Evolutionary conservation across 2,329 filamentous ascomycete genomes (phyloP), one percentile per base, ranked within the genome.

Genomic region (Madurella fahalii): DNA sequence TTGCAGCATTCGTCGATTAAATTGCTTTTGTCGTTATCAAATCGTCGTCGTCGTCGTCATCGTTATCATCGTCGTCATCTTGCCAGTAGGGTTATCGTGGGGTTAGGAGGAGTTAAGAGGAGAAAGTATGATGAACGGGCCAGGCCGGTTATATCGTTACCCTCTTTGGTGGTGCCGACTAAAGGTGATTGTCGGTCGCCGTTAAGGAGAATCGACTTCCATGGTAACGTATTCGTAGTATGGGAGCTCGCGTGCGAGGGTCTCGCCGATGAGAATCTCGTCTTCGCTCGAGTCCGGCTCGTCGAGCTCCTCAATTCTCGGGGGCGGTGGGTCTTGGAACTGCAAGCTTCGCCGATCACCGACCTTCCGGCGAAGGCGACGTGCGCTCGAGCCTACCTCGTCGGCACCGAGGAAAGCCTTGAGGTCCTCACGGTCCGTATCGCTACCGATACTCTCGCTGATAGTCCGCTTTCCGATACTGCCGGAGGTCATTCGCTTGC

Each of bases 391-490:
- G 13, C 75, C 77, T 9, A 71, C 71, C 51, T 78, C 75, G 40
- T 71, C 67, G 16, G 69, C 61, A 15, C 68, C 69, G 13, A 71
- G 64, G 41, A 72, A 71, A 12, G 73, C 69, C 53, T 72, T 68
- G 45, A 68, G 56, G 47, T 73, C 71, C 46, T 74, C 71, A 9
- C 61, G 64, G 56, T 79, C 77, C 9, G 75, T 76, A 58, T 79
- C 78, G 64, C 76, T 79, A 53, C 79, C 73, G 37, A 69, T 69
- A 52, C 69, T 70, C 63, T 81, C 78, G 63, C 74, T 78, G 59
- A 80, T 75, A 25, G 77, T 80, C 39, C 78, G 72, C 68, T 81
- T 81, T 59, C 77, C 76, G 51, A 80, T 76, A 65, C 77, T 80
- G 60, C 77, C 77, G 61, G 76, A 74, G 50, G 74, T 79, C 65